Evolutionary conservation across 75 land plant species (phyloP), one percentile per base, ranked within the genome.

Genomic region (Pinus tabuliformis): DNA sequence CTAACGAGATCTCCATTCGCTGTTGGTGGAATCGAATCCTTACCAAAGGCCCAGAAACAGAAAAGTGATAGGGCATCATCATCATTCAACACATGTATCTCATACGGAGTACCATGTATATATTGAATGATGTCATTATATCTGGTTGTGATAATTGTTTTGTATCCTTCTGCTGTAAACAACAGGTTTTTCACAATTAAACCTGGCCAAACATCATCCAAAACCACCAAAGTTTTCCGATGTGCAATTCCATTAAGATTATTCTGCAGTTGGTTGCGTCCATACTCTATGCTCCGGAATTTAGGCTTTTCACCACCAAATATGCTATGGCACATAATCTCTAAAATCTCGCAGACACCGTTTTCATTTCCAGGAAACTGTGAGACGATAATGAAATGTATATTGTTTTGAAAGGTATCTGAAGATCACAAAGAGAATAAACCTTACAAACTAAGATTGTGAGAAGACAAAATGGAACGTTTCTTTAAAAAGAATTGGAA

Each of bases 161-260:
- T 85, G 83, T 78, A 83, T 9, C 81, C 83, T 1, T 83, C 81
- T 11, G 80, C 28, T 60, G 37, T 76, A 64, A 76, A 76, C 13
- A 81, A 42, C 3, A 88, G 75, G 14, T 83, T 70, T 52, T 88
- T 81, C 13, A 88, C 85, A 14, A 71, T 79, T 0, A 65, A 68
- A 0, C 56, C 54, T 0, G 87, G 80, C 90, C 90, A 88, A 8
- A 88, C 85, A 73, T 88, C 87, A 74, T 88, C 90, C 21, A 88
- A 58, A n/a, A 88, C 80, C 11, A 88, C 59, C 15, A 88, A 80
- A 16, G 24, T 22, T 0, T 17, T 17, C 24, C 1, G 63, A 20
- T n/a, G 9, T 61, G n/a, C 63, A 1, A 0, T 61, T 20, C 8
- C 3, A 0, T 8, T 61, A 20, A 45, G 52, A 6, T 45, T 45